phyloP scores from a whole-genome alignment of 208 protist species.

The Trichomonas gallinae region DNA sequence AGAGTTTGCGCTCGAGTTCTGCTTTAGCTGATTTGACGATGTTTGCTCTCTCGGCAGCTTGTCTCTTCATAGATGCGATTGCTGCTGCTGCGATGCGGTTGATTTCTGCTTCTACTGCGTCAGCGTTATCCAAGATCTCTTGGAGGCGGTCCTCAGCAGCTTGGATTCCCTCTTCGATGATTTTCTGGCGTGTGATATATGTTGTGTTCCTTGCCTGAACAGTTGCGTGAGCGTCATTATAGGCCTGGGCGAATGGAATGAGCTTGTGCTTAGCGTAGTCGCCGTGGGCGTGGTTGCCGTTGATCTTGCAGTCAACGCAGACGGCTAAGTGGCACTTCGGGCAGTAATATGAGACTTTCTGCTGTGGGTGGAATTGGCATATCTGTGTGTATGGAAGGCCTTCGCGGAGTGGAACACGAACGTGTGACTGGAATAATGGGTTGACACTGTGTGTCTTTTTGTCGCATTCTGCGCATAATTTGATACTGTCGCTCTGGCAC shows the following conservation, averaged over 20 bases:
- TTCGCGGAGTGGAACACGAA: background rate
- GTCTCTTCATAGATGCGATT: background rate
- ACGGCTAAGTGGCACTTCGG: background rate
- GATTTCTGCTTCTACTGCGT: background rate
- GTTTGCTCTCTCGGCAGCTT: background rate
- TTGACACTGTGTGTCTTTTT: background rate
- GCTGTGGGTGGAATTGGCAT: background rate
- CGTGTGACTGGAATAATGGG: background rate
- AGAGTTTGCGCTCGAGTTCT: background rate
- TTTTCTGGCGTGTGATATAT: background rate
- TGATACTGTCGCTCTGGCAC: background rate
- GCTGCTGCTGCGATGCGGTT: background rate
- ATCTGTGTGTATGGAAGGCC: background rate
- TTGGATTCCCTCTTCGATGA: background rate
- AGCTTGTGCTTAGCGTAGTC: background rate
- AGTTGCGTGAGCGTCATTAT: background rate
- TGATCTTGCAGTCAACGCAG: background rate
- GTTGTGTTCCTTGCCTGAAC: background rate
- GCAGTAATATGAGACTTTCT: background rate
- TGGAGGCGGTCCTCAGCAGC: background rate
- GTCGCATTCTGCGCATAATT: background rate
- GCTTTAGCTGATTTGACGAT: background rate
- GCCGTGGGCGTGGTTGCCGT: background rate
- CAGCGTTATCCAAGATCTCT: background rate
- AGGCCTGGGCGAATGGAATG: background rate